phyloP scores from a whole-genome alignment of 768 basidiomycete genomes.

The Strobilomyces echinocephalus region DNA sequence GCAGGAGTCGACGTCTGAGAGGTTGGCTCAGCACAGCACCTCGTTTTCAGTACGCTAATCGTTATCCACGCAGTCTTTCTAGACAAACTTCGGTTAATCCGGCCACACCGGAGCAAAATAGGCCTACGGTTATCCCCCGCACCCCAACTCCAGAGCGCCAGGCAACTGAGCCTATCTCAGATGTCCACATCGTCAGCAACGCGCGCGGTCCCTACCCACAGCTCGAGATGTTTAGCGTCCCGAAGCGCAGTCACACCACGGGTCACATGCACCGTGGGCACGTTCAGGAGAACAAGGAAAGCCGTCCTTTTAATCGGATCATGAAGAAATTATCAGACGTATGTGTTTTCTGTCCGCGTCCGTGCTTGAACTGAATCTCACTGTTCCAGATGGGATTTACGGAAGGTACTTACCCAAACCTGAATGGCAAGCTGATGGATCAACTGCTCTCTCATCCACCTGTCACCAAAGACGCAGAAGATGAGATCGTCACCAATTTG shows the following conservation, averaged over 20 bases:
- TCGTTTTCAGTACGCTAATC: constrained; percentile 5
- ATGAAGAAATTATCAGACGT: constrained; percentile 61
- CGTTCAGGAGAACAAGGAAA: constrained; percentile 21
- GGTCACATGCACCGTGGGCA: constrained; percentile 23
- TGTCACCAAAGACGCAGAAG: constrained; percentile 54
- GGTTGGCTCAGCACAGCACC: constrained; percentile 12
- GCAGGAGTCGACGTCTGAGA: constrained; percentile 23
- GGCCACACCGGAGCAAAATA: neutral
- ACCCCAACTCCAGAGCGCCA: constrained; percentile 12
- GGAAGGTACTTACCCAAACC: constrained; percentile 47
- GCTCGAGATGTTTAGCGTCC: constrained; percentile 59
- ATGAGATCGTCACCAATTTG: constrained; percentile 60
- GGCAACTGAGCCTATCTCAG: constrained; percentile 16
- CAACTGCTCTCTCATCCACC: constrained; percentile 40
- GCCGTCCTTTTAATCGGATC: constrained; percentile 47
- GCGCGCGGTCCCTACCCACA: constrained; percentile 57
- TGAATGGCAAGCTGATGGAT: constrained; percentile 46
- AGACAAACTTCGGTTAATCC: constrained; percentile 23
- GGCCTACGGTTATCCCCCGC: neutral
- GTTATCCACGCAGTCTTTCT: constrained; percentile 18
- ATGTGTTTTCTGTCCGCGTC: constrained; percentile 24
- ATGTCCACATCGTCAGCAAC: constrained; percentile 55
- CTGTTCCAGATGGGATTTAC: constrained; percentile 68
- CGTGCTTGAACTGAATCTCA: constrained; percentile 8
- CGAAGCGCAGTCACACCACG: constrained; percentile 36